phyloP scores from a whole-genome alignment of 2,329 filamentous ascomycete genomes.

The Calonectria naviculata region DNA sequence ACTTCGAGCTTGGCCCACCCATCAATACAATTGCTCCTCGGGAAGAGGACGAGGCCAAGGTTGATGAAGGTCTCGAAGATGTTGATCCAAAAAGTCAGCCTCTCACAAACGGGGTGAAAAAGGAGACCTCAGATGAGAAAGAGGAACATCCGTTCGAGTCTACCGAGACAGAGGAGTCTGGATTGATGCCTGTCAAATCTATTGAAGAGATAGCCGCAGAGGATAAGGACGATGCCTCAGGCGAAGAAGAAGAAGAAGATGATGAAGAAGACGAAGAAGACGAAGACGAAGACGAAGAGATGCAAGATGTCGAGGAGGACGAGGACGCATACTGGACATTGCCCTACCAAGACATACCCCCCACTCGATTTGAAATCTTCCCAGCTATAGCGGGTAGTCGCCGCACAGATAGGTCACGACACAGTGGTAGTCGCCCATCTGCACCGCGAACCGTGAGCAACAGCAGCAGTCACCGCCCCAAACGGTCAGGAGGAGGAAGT shows the following conservation, averaged over 20 bases:
- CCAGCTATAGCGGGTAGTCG: constrained; percentile 69
- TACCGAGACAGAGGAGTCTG: constrained; percentile 35
- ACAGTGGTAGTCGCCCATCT: constrained; percentile 52
- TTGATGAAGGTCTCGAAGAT: constrained; percentile 45
- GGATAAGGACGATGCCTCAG: constrained; percentile 43
- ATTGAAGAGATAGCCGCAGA: constrained; percentile 43
- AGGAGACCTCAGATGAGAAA: constrained; percentile 16
- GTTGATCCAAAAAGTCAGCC: constrained; percentile 31
- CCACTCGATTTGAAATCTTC: constrained; percentile 81
- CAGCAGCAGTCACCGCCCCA: constrained; percentile 51
- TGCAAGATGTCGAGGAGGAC: background rate
- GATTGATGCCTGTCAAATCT: constrained; percentile 42
- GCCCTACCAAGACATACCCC: constrained; percentile 70
- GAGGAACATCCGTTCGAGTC: constrained; percentile 20
- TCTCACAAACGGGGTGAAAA: constrained; percentile 36
- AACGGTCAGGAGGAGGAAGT: constrained; percentile 49
- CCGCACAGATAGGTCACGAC: constrained; percentile 58
- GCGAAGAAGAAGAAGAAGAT: constrained; percentile 36
- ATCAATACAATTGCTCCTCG: constrained; percentile 89
- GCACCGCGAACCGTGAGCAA: constrained; percentile 46
- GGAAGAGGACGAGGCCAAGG: constrained; percentile 73
- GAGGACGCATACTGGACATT: constrained; percentile 53
- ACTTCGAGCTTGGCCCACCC: constrained; percentile 84
- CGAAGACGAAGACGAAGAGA: background rate
- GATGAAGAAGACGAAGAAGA: constrained; percentile 37